These are phyloP conservation scores for Leccinum solheimii DNA, from an alignment of 1,284 basidiomycete species.

Conservation along the genomic window DNA sequence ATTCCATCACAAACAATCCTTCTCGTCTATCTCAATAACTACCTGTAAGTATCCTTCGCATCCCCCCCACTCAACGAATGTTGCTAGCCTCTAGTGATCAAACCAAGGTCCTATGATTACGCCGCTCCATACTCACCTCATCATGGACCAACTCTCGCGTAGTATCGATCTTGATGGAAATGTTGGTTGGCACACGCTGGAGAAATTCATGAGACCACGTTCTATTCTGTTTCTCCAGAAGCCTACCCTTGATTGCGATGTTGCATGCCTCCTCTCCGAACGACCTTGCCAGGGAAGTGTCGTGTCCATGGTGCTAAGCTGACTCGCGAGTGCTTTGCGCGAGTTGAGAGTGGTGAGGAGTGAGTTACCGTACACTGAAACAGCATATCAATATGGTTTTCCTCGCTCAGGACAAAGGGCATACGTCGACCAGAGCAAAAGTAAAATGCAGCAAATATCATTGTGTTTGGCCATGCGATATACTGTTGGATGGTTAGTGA, in stretches of 20 bases:
- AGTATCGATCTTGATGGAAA: conserved; percentile 37
- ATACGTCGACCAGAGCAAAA: conserved; percentile 50
- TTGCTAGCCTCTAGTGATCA: background rate
- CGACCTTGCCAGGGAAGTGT: conserved; percentile 9
- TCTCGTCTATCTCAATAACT: background rate
- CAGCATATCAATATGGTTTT: background rate
- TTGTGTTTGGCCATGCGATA: conserved; percentile 38
- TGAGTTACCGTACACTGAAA: conserved; percentile 47
- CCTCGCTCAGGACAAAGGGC: conserved; percentile 12
- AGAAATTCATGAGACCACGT: conserved; percentile 10
- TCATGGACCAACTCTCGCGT: conserved; percentile 33
- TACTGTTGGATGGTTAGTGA: conserved; percentile 30
- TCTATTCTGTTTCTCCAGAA: no score
- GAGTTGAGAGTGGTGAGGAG: conserved; percentile 52
- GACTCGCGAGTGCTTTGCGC: conserved; percentile 37
- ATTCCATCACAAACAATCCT: background rate
- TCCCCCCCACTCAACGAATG: background rate
- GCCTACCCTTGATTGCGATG: conserved; percentile 13
- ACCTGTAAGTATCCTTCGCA: background rate
- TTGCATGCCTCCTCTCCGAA: conserved; percentile 1
- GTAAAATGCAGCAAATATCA: conserved; percentile 52
- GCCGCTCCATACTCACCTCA: conserved; percentile 22
- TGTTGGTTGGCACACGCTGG: conserved; percentile 33
- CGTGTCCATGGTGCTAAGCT: conserved; percentile 6
- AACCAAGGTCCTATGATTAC: background rate